Evolutionary conservation across 2,329 filamentous ascomycete genomes (phyloP).

Genomic region (Biscogniauxia mediterranea): DNA sequence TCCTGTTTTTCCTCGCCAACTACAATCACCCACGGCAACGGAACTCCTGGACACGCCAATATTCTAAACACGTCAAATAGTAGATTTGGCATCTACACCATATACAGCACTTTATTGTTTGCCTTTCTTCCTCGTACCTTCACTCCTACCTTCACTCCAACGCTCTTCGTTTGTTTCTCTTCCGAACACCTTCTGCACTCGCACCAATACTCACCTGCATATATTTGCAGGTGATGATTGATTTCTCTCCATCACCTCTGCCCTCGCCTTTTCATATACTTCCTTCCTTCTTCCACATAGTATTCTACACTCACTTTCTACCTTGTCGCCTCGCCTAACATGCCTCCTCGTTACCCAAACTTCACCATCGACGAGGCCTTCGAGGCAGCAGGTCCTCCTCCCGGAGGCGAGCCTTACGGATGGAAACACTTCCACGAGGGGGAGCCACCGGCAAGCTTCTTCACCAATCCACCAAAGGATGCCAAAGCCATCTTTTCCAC

Average conservation of each 20-base stretch:
- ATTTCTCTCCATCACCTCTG: not conserved
- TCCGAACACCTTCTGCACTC: not conserved
- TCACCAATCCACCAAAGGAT: slow-evolving; percentile 8
- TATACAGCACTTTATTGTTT: not conserved
- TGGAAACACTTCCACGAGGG: slow-evolving; percentile 9
- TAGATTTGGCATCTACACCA: not conserved
- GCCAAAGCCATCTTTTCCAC: slow-evolving; percentile 42
- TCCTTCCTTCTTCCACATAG: not conserved
- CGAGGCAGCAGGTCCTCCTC: slow-evolving; percentile 17
- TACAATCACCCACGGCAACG: not conserved
- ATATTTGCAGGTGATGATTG: not conserved
- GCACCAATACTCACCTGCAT: not conserved
- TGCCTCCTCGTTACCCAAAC: slow-evolving; percentile 14
- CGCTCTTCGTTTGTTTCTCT: not conserved
- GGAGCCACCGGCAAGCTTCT: slow-evolving; percentile 24
- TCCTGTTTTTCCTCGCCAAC: not conserved
- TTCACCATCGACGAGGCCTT: slow-evolving; percentile 18
- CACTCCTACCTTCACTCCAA: not conserved
- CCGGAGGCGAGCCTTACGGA: not conserved
- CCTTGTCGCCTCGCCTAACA: not conserved
- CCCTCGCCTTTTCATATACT: not conserved
- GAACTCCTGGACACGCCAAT: not conserved
- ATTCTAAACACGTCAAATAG: no score
- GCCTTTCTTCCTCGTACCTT: not conserved
- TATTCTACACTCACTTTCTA: not conserved